Base-by-base conservation (phyloP, 2,329 filamentous ascomycete genomes). In the Akanthomyces lecanii region DNA sequence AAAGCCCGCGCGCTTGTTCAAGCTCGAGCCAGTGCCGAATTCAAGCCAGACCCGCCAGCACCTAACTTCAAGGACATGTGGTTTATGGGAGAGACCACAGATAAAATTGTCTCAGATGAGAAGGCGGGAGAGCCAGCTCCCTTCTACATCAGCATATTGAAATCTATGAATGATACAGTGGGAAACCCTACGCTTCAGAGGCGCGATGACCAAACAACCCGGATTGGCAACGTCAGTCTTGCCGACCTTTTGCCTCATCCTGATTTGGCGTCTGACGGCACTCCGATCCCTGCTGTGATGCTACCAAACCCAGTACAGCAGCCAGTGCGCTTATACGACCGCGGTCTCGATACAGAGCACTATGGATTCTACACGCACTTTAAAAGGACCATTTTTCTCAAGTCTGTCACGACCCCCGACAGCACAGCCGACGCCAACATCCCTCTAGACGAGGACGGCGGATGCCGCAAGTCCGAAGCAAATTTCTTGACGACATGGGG, bases 291-390 rank as follows among this genome's bases (percentile, higher is more conserved):
- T 0, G 90, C 91, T 3, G 83, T 83, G 11, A 79, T 97, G 66
- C 85, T 95, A 52, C 90, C 92, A 0, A 79, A 84, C 8, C 85
- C 89, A 0, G 76, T 81, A 0, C 85, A 89, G 64, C 95, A 98
- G 70, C 94, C 92, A 0, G 80, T 98, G 14, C 86, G 90, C 1
- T 83, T 98, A 1, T 98, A 88, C 74, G 91, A 98, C 73, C 89
- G 92, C 23, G 92, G 90, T 21, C 80, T 90, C 33, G 78, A 83
- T 2, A 89, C 88, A 0, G 94, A 98, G 74, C 92, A 97, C 76
- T 97, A 96, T 74, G 92, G 91, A 2, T 97, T 97, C 77, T 97
- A 97, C 77, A 90, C 85, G 0, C 96, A 97, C 79, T 98, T 90
- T 75, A 88, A 92, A 76, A 91, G 92, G 67, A 89, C 89, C 10